Conservation (phyloP, 805 yeast genomes). For the Wickerhamomyces chambardii region DNA sequence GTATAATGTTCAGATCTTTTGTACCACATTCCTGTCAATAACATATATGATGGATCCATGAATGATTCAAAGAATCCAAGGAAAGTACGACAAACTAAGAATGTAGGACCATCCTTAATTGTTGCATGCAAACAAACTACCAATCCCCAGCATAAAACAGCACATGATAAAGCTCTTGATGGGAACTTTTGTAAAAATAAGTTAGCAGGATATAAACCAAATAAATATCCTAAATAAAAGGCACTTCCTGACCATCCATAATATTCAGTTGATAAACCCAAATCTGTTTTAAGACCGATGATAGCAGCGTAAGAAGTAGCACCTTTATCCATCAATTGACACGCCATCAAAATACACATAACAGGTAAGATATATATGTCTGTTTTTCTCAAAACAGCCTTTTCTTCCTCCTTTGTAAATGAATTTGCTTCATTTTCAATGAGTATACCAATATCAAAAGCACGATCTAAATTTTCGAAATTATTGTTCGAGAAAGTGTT, state of each 20-base stretch:
- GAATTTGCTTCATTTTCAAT: constrained; percentile 5
- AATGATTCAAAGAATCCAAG: constrained; percentile 33
- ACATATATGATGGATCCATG: constrained; percentile 35
- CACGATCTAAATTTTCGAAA: constrained; percentile 4
- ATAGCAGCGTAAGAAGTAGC: constrained; percentile 28
- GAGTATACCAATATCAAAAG: neutral
- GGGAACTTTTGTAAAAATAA: constrained; percentile 31
- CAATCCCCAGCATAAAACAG: constrained; percentile 29
- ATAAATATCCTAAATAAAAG: constrained; percentile 38
- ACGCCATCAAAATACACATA: constrained; percentile 22
- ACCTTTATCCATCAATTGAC: constrained; percentile 29
- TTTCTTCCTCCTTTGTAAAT: constrained; percentile 5
- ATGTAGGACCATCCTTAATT: constrained; percentile 26
- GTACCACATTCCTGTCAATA: constrained; percentile 41
- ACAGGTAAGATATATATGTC: constrained; percentile 27
- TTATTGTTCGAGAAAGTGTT: neutral
- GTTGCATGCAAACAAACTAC: constrained; percentile 23
- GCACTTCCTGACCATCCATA: constrained; percentile 36
- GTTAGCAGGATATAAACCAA: constrained; percentile 35
- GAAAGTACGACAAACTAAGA: constrained; percentile 30
- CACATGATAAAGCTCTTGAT: constrained; percentile 24
- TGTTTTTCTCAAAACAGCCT: constrained; percentile 22
- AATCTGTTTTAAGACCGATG: constrained; percentile 26
- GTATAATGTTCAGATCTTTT: constrained; percentile 24
- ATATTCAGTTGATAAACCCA: constrained; percentile 25